Percentiles rank a stretch among this genome's conserved stretches.
Evolutionary conservation across 2,329 filamentous ascomycete species (phyloP).

Genomic region (Magnaporthiopsis rhizophila): DNA sequence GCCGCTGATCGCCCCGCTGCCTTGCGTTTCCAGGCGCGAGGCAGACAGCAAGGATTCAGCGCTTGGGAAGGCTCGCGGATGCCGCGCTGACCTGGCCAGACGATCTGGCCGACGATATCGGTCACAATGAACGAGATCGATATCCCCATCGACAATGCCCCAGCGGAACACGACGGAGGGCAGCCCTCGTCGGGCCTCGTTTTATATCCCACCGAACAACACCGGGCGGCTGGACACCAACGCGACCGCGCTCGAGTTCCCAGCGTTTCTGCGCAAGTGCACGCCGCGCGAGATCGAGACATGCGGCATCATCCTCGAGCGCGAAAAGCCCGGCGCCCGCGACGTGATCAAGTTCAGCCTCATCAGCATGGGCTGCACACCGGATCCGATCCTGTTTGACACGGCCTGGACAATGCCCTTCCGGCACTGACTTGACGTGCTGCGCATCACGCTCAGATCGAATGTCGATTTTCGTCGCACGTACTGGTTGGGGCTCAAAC

Average conservation of each 20-base stretch:
- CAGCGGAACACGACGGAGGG: too few species aligned
- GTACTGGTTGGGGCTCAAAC: conserved; percentile 4
- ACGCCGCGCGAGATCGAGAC: conserved; percentile 5
- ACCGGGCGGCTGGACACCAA: not conserved
- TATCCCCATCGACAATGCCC: too few species aligned
- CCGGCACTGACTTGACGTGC: conserved; percentile 3
- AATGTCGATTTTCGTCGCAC: conserved; percentile 2
- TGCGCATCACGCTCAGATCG: not conserved
- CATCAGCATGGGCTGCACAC: conserved; percentile 7
- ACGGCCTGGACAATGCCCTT: conserved; percentile 6
- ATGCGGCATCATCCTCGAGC: conserved; percentile 7
- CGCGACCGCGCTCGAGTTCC: conserved; percentile 7
- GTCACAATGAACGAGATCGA: not conserved
- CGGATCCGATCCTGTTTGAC: conserved; percentile 5
- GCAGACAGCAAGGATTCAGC: conserved; percentile 4
- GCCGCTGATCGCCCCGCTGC: not conserved
- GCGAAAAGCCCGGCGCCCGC: conserved; percentile 8
- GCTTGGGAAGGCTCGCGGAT: conserved; percentile 2
- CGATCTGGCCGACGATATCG: not conserved
- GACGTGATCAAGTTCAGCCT: conserved; percentile 11
- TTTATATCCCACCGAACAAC: not conserved
- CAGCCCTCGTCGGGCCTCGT: not conserved
- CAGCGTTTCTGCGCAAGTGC: conserved; percentile 1
- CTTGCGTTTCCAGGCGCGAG: conserved; percentile 1
- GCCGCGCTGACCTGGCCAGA: not conserved